phyloP scores from a whole-genome alignment of 257 asterid genomes.

The Capsicum rhomboideum region DNA sequence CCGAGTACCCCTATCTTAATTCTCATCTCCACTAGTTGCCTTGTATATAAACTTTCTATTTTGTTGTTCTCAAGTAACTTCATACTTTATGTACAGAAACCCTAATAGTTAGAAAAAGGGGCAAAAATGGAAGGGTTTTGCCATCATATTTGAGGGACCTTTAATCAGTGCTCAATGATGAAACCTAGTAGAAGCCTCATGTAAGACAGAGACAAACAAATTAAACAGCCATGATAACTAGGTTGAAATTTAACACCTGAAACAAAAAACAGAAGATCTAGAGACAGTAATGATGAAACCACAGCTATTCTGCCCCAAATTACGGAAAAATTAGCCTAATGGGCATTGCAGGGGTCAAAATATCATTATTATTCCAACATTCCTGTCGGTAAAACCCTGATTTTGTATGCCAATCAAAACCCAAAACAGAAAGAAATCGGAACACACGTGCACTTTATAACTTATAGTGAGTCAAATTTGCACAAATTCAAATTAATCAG shows the following conservation, averaged over 20 bases:
- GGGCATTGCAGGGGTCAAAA: background rate
- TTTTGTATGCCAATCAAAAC: background rate
- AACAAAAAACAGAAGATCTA: too few species aligned
- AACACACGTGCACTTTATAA: background rate
- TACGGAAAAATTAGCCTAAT: background rate
- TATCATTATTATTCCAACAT: background rate
- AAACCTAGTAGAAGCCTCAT: background rate
- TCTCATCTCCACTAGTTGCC: background rate
- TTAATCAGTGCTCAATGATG: background rate
- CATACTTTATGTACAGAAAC: background rate
- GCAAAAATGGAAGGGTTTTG: background rate
- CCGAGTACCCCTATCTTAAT: background rate
- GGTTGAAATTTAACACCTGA: background rate
- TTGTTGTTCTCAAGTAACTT: background rate
- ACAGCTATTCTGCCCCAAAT: background rate
- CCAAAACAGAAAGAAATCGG: background rate
- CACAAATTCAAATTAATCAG: background rate
- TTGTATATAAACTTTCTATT: background rate
- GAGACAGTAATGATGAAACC: conserved; percentile 1
- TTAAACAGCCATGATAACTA: background rate
- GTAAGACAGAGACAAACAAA: background rate
- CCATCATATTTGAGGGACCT: background rate
- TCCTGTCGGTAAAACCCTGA: background rate
- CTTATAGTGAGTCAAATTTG: background rate
- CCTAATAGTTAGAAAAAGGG: background rate